phyloP scores from a whole-genome alignment of 768 basidiomycete genomes.

The Russula vinacea region DNA sequence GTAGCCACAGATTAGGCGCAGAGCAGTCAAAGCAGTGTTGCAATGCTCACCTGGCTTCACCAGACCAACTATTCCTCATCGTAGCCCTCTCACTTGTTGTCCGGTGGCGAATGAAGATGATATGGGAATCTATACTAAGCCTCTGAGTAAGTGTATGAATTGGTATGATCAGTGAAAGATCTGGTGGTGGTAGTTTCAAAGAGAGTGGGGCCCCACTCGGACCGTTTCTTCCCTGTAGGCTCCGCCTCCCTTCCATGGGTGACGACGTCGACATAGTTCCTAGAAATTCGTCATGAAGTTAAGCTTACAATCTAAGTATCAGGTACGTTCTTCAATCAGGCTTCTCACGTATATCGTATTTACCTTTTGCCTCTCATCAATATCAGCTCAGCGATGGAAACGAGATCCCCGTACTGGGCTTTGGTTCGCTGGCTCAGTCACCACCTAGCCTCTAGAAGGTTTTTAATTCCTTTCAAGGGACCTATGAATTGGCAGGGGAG shows the following conservation, averaged over 20 bases:
- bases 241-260: neutral
- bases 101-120: neutral
- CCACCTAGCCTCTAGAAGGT: neutral
- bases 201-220: neutral
- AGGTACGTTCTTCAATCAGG: conserved; percentile 8
- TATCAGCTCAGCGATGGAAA: conserved; percentile 50
- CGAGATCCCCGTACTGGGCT: conserved; percentile 56
- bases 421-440: conserved; percentile 38
- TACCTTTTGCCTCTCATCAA: neutral
- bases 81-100: neutral
- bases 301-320: conserved; percentile 17
- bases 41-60: neutral
- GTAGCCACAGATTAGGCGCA: too few species aligned
- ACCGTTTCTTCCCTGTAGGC: neutral
- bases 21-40: neutral
- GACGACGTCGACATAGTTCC: conserved; percentile 4
- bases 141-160: neutral
- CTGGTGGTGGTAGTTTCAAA: neutral
- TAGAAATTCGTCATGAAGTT: conserved; percentile 16
- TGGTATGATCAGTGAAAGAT: neutral
- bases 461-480: conserved; percentile 37
- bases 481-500: conserved; percentile 57
- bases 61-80: neutral
- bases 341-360: conserved; percentile 5
- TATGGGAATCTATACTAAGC: neutral